Percentiles rank a stretch among this genome's conserved stretches.
Evolutionary conservation across 169 alveolate genomes (phyloP).

Genomic region (Eimeria praecox): DNA sequence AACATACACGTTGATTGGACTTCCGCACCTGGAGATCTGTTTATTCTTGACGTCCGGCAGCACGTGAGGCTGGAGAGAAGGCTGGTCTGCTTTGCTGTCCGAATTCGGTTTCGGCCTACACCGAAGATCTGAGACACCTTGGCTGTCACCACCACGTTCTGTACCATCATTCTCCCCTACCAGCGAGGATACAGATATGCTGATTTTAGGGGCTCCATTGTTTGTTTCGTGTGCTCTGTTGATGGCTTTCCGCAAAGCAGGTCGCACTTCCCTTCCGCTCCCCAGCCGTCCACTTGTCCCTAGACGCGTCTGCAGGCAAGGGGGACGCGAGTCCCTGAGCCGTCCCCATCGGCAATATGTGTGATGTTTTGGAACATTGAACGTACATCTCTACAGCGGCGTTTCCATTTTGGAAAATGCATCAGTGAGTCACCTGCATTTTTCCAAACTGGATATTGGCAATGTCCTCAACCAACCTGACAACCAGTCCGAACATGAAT

Average conservation of each 20-base stretch:
- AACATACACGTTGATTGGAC: neutral
- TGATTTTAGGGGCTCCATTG: neutral
- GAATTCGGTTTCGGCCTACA: constrained; percentile 13
- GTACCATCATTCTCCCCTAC: constrained; percentile 7
- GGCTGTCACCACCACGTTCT: constrained; percentile 16
- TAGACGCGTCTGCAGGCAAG: constrained; percentile 43
- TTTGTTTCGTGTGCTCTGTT: neutral
- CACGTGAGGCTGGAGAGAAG: neutral
- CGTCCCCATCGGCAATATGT: neutral
- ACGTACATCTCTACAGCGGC: neutral
- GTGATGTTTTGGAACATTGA: neutral
- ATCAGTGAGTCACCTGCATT: constrained; percentile 19
- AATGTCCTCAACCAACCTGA: constrained; percentile 54
- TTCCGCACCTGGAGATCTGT: constrained; percentile 37
- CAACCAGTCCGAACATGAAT: constrained; percentile 56
- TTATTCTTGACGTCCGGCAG: neutral
- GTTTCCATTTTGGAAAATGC: too few species aligned
- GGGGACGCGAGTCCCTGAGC: too few species aligned
- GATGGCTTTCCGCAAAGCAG: neutral
- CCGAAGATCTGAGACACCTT: neutral
- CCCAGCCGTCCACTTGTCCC: neutral
- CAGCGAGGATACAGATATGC: constrained; percentile 3
- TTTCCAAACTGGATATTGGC: constrained; percentile 46
- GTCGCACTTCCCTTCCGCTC: constrained; percentile 46
- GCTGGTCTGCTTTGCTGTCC: neutral